Evolutionary conservation across 2,329 filamentous ascomycete genomes (phyloP).

Genomic region (Calonectria fujianensis): DNA sequence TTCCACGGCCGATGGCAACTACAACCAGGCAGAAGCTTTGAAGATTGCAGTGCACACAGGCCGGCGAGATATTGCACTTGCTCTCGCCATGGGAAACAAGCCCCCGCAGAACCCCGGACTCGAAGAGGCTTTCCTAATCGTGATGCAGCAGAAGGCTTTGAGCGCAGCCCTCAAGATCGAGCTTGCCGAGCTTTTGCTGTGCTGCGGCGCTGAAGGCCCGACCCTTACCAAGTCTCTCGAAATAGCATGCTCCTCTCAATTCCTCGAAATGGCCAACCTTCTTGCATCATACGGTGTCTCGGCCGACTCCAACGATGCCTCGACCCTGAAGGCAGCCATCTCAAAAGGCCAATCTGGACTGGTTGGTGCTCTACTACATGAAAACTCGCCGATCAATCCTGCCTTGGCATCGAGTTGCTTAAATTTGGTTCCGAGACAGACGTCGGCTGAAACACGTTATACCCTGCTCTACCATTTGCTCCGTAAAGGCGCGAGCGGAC

Average conservation of each 20-base stretch:
- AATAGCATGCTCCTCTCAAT: conserved; percentile 69
- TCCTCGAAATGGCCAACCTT: conserved; percentile 73
- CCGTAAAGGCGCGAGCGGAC: conserved; percentile 70
- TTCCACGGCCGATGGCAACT: conserved; percentile 72
- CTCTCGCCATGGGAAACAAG: conserved; percentile 71
- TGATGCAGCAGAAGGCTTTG: conserved; percentile 68
- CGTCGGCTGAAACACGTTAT: conserved; percentile 66
- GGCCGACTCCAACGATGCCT: conserved; percentile 71
- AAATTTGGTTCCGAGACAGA: conserved; percentile 67
- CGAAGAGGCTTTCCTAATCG: conserved; percentile 69
- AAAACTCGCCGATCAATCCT: conserved; percentile 65
- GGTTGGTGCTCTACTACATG: conserved; percentile 67
- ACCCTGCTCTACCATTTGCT: conserved; percentile 68
- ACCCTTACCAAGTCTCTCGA: conserved; percentile 68
- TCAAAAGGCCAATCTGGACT: conserved; percentile 66
- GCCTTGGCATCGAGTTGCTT: conserved; percentile 71
- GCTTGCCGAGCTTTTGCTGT: conserved; percentile 74
- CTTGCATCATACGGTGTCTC: conserved; percentile 73
- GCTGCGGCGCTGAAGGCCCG: conserved; percentile 74
- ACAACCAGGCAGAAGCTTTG: conserved; percentile 71
- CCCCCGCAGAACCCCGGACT: conserved; percentile 70
- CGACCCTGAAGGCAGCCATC: conserved; percentile 70
- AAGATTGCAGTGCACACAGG: conserved; percentile 69
- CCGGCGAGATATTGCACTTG: conserved; percentile 72
- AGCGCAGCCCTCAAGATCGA: conserved; percentile 70